Percentiles rank a stretch among this genome's conserved stretches.
Conservation (phyloP, 768 basidiomycete genomes). For the Leccinum olivaceopallidum region DNA sequence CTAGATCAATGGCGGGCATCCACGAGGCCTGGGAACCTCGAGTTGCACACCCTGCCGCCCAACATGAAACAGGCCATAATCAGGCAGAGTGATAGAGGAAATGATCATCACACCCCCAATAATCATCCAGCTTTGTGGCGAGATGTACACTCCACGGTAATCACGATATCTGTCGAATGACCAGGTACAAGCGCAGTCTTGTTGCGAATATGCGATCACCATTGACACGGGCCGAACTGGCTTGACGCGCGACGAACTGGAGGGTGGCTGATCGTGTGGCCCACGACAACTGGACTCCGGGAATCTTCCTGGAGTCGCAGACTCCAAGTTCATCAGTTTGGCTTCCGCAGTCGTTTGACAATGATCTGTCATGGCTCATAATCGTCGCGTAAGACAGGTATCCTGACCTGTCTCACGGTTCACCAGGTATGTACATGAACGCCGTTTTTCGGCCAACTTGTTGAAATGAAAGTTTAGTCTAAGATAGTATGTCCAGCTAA, state of each 20-base stretch:
- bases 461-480: conserved; percentile 17
- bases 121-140: background rate
- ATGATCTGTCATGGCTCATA: background rate
- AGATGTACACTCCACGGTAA: background rate
- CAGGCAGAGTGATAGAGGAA: background rate
- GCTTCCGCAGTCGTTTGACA: background rate
- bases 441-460: conserved; percentile 11
- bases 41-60: conserved; percentile 6
- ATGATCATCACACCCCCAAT: conserved; percentile 7
- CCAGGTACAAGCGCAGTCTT: background rate
- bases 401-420: background rate
- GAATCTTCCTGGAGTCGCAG: background rate
- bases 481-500: background rate
- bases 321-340: background rate
- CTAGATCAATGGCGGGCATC: conserved; percentile 17
- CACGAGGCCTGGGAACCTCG: conserved; percentile 13
- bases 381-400: background rate
- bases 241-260: background rate
- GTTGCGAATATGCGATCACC: background rate
- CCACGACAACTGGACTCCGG: background rate
- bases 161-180: background rate
- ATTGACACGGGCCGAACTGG: background rate
- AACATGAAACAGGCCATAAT: conserved; percentile 4
- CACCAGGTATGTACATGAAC: conserved; percentile 18
- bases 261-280: background rate